A percentile compares a stretch with the other conserved stretches of the same genome.
These are phyloP conservation scores for Fusarium transvaalense DNA, from an alignment of 2,329 filamentous ascomycete genomes.

Conservation along the genomic window DNA sequence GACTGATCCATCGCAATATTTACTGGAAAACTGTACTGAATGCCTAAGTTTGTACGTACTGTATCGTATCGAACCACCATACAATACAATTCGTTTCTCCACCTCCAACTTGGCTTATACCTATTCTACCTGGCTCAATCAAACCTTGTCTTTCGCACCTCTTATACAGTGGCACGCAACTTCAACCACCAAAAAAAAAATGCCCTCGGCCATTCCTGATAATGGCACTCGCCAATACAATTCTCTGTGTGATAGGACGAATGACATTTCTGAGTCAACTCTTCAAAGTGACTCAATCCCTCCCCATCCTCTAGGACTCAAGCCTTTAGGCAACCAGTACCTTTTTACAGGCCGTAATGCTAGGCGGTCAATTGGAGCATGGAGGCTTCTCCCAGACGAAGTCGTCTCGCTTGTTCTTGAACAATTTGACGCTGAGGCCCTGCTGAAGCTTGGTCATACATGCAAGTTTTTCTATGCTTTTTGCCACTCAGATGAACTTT, in stretches of 20 bases:
- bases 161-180: slow-evolving; percentile 4
- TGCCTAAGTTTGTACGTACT: slow-evolving; percentile 23
- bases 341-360: slow-evolving; percentile 75
- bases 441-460: slow-evolving; percentile 78
- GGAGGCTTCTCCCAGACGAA: slow-evolving; percentile 82
- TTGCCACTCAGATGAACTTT: slow-evolving; percentile 85
- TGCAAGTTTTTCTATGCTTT: slow-evolving; percentile 92
- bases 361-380: slow-evolving; percentile 73
- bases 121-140: neutral
- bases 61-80: slow-evolving; percentile 18
- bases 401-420: slow-evolving; percentile 81
- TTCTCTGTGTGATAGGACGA: slow-evolving; percentile 40
- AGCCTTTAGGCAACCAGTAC: slow-evolving; percentile 86
- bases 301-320: slow-evolving; percentile 84
- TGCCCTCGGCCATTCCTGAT: slow-evolving; percentile 40
- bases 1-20: slow-evolving; percentile 7
- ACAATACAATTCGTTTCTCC: neutral
- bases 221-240: slow-evolving; percentile 24
- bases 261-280: slow-evolving; percentile 47
- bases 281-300: slow-evolving; percentile 67
- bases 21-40: slow-evolving; percentile 7
- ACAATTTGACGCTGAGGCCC: slow-evolving; percentile 71
- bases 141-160: neutral
- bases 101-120: slow-evolving; percentile 17
- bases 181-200: slow-evolving; percentile 21